Percentiles rank a stretch among this genome's conserved stretches.
Conservation (phyloP, 441 rosid genomes). For the Raphanus hybrid region DNA sequence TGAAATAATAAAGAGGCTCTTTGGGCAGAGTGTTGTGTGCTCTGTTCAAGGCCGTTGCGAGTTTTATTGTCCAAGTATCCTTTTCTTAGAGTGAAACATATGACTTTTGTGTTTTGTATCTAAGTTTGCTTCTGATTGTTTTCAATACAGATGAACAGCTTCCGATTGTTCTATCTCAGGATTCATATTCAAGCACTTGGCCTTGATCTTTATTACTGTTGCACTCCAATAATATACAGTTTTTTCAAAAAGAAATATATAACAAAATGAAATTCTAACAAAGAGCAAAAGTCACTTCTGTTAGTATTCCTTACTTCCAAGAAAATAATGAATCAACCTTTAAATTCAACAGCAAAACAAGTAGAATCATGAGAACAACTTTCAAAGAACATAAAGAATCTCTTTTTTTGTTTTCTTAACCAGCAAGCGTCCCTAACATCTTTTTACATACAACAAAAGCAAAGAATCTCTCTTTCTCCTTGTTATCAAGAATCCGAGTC, state of each 20-base stretch:
- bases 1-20: constrained; percentile 30
- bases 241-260: too few relatives aligned
- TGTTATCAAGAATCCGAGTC: too few relatives aligned
- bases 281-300: constrained; percentile 1
- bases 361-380: constrained; percentile 13
- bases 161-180: background rate
- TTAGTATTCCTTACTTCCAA: background rate
- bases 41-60: constrained; percentile 4
- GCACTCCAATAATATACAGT: too few relatives aligned
- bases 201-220: too few relatives aligned
- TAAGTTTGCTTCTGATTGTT: background rate
- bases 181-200: constrained; percentile 1
- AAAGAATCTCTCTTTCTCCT: too few relatives aligned
- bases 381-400: constrained; percentile 32
- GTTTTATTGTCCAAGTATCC: background rate
- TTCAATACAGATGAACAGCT: background rate
- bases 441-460: too few relatives aligned
- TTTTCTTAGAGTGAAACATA: background rate
- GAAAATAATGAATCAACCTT: constrained; percentile 3
- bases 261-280: constrained; percentile 21
- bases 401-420: background rate
- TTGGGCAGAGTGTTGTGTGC: background rate
- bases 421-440: constrained; percentile 6
- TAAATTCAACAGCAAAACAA: constrained; percentile 4
- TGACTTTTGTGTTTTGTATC: constrained; percentile 24